Evolutionary conservation across 2,329 filamentous ascomycete species (phyloP).

Genomic region (Sordariomycetes sp.): DNA sequence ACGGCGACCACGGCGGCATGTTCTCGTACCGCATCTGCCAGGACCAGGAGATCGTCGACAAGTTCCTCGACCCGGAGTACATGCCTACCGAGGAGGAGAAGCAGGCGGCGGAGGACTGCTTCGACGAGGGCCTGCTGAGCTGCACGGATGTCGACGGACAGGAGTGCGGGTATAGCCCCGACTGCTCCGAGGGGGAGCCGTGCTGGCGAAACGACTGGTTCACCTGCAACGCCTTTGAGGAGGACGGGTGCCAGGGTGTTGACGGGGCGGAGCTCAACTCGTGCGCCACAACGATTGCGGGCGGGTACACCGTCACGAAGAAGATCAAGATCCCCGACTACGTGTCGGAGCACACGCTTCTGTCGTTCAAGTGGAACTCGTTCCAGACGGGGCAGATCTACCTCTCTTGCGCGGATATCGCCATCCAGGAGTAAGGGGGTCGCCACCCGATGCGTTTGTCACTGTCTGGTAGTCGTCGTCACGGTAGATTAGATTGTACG

Average conservation of each 20-base stretch:
- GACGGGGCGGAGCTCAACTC: conserved; percentile 27
- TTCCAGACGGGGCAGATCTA: conserved; percentile 41
- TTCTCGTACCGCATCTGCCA: conserved; percentile 40
- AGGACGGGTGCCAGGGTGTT: conserved; percentile 29
- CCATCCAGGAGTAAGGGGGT: conserved; percentile 15
- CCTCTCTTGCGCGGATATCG: conserved; percentile 37
- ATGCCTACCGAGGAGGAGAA: conserved; percentile 36
- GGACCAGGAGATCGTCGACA: conserved; percentile 34
- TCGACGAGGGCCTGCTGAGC: conserved; percentile 28
- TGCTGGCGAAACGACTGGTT: conserved; percentile 41
- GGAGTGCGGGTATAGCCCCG: conserved; percentile 30
- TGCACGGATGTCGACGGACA: conserved; percentile 37
- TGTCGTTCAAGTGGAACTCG: conserved; percentile 40
- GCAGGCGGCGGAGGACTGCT: conserved; percentile 37
- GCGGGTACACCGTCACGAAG: conserved; percentile 38
- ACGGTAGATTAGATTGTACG: too few species aligned
- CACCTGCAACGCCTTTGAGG: conserved; percentile 32
- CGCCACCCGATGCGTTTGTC: too few species aligned
- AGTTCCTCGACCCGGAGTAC: conserved; percentile 31
- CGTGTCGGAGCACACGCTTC: conserved; percentile 31
- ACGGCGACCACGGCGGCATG: conserved; percentile 43
- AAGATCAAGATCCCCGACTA: conserved; percentile 35
- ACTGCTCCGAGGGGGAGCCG: conserved; percentile 26
- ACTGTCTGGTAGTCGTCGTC: too few species aligned
- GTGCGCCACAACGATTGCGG: conserved; percentile 36